These are phyloP conservation scores for Heritiera littoralis DNA, from an alignment of 345 rosid genomes.

Conservation along the genomic window DNA sequence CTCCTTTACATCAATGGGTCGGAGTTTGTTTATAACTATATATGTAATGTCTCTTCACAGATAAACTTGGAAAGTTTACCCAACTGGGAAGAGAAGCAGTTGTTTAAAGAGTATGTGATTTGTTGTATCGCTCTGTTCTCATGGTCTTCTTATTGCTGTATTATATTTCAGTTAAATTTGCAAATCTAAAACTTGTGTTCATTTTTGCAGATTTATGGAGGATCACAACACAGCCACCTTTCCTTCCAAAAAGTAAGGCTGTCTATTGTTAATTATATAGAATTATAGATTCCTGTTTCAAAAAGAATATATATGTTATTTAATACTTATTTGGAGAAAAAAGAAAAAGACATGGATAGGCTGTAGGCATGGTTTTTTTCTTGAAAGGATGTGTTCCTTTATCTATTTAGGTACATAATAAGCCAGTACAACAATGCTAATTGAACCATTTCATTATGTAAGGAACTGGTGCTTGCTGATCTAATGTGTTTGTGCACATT, in stretches of 20 bases:
- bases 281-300: slow-evolving; percentile 16
- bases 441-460: background rate
- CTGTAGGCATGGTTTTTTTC: background rate
- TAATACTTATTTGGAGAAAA: background rate
- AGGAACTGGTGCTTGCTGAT: slow-evolving; percentile 4
- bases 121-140: background rate
- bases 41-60: slow-evolving; percentile 35
- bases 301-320: background rate
- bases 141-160: background rate
- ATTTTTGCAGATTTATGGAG: slow-evolving; percentile 80
- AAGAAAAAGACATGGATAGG: no score
- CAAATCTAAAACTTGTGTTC: slow-evolving; percentile 2
- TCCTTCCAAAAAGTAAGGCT: slow-evolving; percentile 87
- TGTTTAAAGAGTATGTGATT: slow-evolving; percentile 76
- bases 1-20: background rate
- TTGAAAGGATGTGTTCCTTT: background rate
- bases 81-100: slow-evolving; percentile 96
- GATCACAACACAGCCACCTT: slow-evolving; percentile 97
- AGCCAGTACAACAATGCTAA: background rate
- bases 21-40: background rate
- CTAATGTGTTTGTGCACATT: background rate
- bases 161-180: background rate
- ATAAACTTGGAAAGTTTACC: slow-evolving; percentile 88
- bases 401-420: background rate
- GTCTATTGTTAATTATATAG: slow-evolving; percentile 1